Base-by-base conservation (phyloP, 352 stramenopile genomes). In the Phytopythium delawarense region DNA sequence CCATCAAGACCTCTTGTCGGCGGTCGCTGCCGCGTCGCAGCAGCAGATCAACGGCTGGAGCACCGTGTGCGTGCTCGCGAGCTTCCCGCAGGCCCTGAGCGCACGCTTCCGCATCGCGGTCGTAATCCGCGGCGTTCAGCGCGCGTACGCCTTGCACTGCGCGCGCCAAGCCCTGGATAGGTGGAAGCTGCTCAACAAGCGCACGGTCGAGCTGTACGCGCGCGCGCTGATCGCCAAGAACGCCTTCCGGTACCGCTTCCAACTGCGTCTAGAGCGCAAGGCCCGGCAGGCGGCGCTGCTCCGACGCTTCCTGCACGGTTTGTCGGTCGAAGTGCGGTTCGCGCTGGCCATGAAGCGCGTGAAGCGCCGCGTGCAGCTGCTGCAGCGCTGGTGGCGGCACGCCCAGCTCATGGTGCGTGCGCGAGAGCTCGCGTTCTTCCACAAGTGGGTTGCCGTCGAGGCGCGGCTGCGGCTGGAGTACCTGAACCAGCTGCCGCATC, bases 371-470 rank as follows among this genome's bases (percentile, higher is more conserved):
- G 70, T 86, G 61, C 67, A 72, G 55, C 51, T 73, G 40, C 71
- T 89, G 15, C 79, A 89, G 67, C 78, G 78, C 58, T 89, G 79
- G 79, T 89, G 79, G 79, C 71, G 77, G 8, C 75, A 78, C 45
- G 64, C 79, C 12, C 69, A 81, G 44, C 75, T 87, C 39, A 81
- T 89, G 61, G 76, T 87, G 23, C 66, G 63, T 2, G 79, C 77
- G 7, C 64, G 79, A 2, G 75, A 87, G 50, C 74, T 87, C 42
- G 74, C 70, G 16, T 53, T 87, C 40, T 81, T 72, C 34, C 65
- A 79, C 65, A 84, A 87, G 45, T 89, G 79, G 79, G 35, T 83
- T 45, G 51, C 44, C 12, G 66, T 87, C 20, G 79, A 89, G 62
- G 67, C 71, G 4, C 66, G 72, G 0, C 25, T 89, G 39, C 66